phyloP scores from a whole-genome alignment of 176 grass and related monocot genomes.

The Hsuehochloa calcarea region DNA sequence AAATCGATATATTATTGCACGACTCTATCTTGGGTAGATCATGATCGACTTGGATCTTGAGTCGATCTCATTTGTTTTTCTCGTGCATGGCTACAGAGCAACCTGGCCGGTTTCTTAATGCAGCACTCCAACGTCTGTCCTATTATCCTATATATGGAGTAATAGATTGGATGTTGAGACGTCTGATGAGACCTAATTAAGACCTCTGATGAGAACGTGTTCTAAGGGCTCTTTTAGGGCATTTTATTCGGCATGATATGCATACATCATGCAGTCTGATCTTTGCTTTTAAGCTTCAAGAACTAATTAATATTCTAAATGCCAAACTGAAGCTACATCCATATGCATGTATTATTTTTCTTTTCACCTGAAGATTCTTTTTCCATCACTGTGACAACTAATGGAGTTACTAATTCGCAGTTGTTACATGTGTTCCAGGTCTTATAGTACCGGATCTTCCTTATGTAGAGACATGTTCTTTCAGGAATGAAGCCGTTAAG shows the following conservation, averaged over 20 bases:
- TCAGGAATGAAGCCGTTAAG: slow-evolving; percentile 56
- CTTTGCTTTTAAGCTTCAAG: background rate
- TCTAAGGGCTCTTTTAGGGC: background rate
- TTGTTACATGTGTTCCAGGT: slow-evolving; percentile 33
- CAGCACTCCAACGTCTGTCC: background rate
- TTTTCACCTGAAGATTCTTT: background rate
- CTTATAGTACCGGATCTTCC: slow-evolving; percentile 76
- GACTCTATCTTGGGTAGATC: too few species aligned
- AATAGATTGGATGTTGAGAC: background rate
- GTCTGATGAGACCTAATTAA: background rate
- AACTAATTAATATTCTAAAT: background rate
- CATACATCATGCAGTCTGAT: background rate
- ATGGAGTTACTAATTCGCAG: background rate
- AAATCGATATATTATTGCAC: too few species aligned
- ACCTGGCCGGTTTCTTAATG: too few species aligned
- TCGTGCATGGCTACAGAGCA: too few species aligned
- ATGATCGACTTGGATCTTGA: too few species aligned
- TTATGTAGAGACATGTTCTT: slow-evolving; percentile 28
- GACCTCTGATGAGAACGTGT: background rate
- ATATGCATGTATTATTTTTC: background rate
- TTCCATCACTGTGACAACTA: too few species aligned
- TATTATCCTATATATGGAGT: too few species aligned
- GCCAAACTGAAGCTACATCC: background rate
- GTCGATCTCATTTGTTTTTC: too few species aligned
- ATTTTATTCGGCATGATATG: background rate